Base-by-base conservation (phyloP, 73 alveolate species). In the Tetrahymena thermophila region DNA sequence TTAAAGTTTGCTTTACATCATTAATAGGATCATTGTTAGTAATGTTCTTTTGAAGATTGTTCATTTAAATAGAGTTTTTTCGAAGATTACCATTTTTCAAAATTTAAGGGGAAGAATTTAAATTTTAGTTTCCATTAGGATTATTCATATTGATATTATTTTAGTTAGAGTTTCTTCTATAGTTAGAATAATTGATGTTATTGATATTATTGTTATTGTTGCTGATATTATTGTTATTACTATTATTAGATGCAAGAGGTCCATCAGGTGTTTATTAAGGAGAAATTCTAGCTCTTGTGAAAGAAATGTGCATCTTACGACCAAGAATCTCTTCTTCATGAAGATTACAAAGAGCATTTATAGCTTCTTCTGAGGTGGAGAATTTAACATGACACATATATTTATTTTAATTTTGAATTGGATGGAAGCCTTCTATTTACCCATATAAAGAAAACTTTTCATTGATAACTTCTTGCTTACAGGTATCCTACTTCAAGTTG, bases 271-370 rank as follows among this genome's bases (percentile, higher is more conserved):
- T 71, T 71, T 28, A 13, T 71, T 71, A 13, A 71, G 89, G 89
- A 23, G 89, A 71, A 31, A 71, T 71, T 31, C 89, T 71, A 71
- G 89, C 37, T 28, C 89, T n/a, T 11, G 97, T 95, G 43, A 95
- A 95, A 50, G 97, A 95, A 50, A 95, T 94, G 55, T 95, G 93
- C 35, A 95, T 95, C 93, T 95, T 95, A 85, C 97, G 93, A 35
- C 97, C 95, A 89, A 85, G 58, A 19, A 95, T 93, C 89, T 95
- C 97, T 35, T 95, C 94, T 5, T 94, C 97, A 89, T 95, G 97
- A n/a, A 95, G 85, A 85, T 85, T 55, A 19, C 95, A 94, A 40
- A 94, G 95, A 85, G 95, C 97, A 89, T 95, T 95, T 89, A 95
- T 85, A 16, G 97, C 97, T 89, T 95, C 97, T 95, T 95, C 97